phyloP scores from a whole-genome alignment of 2,329 filamentous ascomycete genomes.

The Aspergillus sp. region DNA sequence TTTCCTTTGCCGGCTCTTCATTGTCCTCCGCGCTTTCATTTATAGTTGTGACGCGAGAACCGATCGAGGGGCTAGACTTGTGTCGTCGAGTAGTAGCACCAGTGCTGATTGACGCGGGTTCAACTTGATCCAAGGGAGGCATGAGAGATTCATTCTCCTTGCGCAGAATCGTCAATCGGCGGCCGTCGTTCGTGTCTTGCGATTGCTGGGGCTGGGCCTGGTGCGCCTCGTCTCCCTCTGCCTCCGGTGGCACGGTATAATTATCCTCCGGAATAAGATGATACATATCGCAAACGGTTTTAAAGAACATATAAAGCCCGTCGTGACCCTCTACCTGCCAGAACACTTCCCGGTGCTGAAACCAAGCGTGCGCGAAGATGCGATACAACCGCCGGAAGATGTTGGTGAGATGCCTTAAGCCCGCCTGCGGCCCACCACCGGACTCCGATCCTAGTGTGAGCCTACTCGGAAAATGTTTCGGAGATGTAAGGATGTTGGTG shows the following conservation, averaged over 20 bases:
- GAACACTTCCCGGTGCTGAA: slow-evolving; percentile 91
- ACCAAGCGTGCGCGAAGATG: slow-evolving; percentile 99
- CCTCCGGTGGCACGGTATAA: slow-evolving; percentile 91
- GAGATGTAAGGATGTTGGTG: slow-evolving; percentile 87
- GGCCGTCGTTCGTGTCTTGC: slow-evolving; percentile 27
- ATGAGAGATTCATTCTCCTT: slow-evolving; percentile 30
- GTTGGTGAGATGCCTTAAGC: slow-evolving; percentile 74
- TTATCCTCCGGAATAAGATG: slow-evolving; percentile 88
- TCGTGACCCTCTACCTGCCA: slow-evolving; percentile 89
- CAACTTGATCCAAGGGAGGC: slow-evolving; percentile 26
- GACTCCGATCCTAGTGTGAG: slow-evolving; percentile 58
- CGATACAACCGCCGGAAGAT: slow-evolving; percentile 92
- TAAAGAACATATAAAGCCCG: slow-evolving; percentile 95
- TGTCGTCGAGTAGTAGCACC: slow-evolving; percentile 78
- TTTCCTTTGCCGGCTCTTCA: not conserved
- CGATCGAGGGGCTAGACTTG: slow-evolving; percentile 76
- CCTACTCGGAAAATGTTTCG: slow-evolving; percentile 91
- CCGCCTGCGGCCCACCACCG: slow-evolving; percentile 43
- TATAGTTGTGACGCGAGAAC: slow-evolving; percentile 76
- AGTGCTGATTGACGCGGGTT: slow-evolving; percentile 52
- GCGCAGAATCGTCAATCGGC: slow-evolving; percentile 37
- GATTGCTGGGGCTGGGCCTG: slow-evolving; percentile 19
- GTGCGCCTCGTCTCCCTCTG: slow-evolving; percentile 72
- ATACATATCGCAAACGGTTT: slow-evolving; percentile 92
- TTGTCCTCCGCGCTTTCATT: slow-evolving; percentile 78